phyloP scores from a whole-genome alignment of 371 early-diverging fungal species.

The Fennellomyces sp. region DNA sequence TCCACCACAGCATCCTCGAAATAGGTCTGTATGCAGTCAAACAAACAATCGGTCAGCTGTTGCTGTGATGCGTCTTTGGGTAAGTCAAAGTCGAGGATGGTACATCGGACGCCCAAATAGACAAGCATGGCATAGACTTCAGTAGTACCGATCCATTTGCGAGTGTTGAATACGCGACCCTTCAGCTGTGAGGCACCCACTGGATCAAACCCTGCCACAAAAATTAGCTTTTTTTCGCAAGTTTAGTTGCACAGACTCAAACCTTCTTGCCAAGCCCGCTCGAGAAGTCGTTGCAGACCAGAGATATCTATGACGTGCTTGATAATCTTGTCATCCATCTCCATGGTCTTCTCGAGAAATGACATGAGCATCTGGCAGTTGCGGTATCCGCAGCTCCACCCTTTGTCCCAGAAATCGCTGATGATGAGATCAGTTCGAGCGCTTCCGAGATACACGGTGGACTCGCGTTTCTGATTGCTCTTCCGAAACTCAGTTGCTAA shows the following conservation, averaged over 20 bases:
- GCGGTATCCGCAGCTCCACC: conserved; percentile 74
- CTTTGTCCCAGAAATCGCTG: conserved; percentile 42
- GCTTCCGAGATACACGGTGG: conserved; percentile 27
- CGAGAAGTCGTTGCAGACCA: conserved; percentile 56
- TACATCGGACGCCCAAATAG: conserved; percentile 52
- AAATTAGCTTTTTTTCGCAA: background rate
- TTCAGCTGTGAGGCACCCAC: conserved; percentile 58
- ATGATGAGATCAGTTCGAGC: conserved; percentile 28
- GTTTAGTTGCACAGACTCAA: conserved; percentile 6
- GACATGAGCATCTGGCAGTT: conserved; percentile 67
- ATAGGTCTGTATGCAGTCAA: conserved; percentile 54
- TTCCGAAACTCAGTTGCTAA: background rate
- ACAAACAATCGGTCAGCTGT: conserved; percentile 44
- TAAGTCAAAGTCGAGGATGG: conserved; percentile 60
- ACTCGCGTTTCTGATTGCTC: background rate
- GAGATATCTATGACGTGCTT: conserved; percentile 36
- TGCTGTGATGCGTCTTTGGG: conserved; percentile 45
- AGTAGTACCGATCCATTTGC: conserved; percentile 75
- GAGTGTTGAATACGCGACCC: conserved; percentile 47
- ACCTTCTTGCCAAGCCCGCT: conserved; percentile 60
- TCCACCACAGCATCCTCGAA: conserved; percentile 4
- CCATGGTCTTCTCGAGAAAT: conserved; percentile 30
- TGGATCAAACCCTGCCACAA: conserved; percentile 51
- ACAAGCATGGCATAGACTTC: conserved; percentile 62
- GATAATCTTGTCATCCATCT: conserved; percentile 3